Base-by-base conservation (phyloP, 306 rosid genomes). In the Acacia melanoxylon region DNA sequence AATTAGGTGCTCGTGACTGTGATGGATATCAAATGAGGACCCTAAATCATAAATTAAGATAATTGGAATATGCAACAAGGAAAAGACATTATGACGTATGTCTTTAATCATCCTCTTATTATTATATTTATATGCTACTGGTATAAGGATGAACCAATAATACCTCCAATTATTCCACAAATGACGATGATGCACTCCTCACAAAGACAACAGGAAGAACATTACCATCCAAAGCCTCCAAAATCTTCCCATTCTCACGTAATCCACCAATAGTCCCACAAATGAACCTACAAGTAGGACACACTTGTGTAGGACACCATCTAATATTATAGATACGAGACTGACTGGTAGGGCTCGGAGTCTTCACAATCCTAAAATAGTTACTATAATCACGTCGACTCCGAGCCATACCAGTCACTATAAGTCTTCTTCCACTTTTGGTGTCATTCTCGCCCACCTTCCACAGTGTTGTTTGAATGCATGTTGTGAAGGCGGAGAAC, bases 281-380 rank as follows among this genome's bases (percentile, higher is more conserved):
- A 2, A 0, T 1, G 45, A 89, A 87, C 61, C 6, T 84, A 71
- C 95, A 92, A 61, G 2, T 67, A 2, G 88, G 80, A 31, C 94
- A 92, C 5, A 87, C 74, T 10, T 92, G 87, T 0, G 86, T 51
- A 4, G 92, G 97, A 44, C 97, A 92, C 91, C 90, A 90, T 15
- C 1, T 8, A 14, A 92, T 52, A 22, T 78, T 76, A 68, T 92
- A 92, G 12, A 78, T 14, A 35, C 5, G 4, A 29, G 31, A 29
- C 31, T 29, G 31, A 29, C 31, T 29, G 31, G 31, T 29, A 29
- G 31, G 31, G 31, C 31, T 48, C 2, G 49, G 49, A 6, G 77
- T 35, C 44, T 77, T 74, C 0, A 2, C 81, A 31, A 90, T 67
- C 40, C 85, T 75, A 42, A 90, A 90, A 61, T 84, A 92, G 65